These are phyloP conservation scores for Liquidambar formosana DNA, from an alignment of 164 flowering plant species.

Conservation along the genomic window DNA sequence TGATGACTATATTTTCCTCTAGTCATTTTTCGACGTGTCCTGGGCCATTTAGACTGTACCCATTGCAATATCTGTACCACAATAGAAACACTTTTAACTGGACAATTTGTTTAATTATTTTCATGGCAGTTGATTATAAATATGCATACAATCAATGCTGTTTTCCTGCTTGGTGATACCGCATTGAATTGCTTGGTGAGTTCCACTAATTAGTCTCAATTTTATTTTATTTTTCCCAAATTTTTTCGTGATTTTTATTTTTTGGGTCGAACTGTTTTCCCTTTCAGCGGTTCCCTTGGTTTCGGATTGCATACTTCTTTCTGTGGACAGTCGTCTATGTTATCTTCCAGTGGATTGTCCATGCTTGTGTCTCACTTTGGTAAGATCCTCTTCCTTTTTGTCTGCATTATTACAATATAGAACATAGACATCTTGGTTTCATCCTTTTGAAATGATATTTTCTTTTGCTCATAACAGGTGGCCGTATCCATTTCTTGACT, in stretches of 20 bases:
- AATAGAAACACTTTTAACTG: not conserved
- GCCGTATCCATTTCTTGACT: constrained; percentile 69
- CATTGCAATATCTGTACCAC: not conserved
- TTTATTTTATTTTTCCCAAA: not conserved
- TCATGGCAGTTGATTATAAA: constrained; percentile 60
- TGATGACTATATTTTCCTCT: too few species aligned
- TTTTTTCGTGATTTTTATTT: not conserved
- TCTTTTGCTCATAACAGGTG: constrained; percentile 34
- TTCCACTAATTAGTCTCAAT: not conserved
- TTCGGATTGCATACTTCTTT: constrained; percentile 79
- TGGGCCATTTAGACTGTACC: too few species aligned
- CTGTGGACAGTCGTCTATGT: constrained; percentile 74
- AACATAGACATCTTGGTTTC: constrained; percentile 1
- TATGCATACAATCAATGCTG: constrained; percentile 84
- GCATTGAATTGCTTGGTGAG: constrained; percentile 79
- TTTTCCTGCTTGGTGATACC: constrained; percentile 79
- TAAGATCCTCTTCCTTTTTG: constrained; percentile 21
- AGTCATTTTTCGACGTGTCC: too few species aligned
- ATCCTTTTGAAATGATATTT: not conserved
- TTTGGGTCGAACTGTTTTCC: not conserved
- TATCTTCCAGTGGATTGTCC: constrained; percentile 83
- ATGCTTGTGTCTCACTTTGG: constrained; percentile 65
- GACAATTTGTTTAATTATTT: not conserved
- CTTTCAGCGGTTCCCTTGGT: constrained; percentile 79
- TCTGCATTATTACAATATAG: too few species aligned